Evolutionary conservation across 1,284 basidiomycete species (phyloP).

Genomic region (Boletus austroedulis): DNA sequence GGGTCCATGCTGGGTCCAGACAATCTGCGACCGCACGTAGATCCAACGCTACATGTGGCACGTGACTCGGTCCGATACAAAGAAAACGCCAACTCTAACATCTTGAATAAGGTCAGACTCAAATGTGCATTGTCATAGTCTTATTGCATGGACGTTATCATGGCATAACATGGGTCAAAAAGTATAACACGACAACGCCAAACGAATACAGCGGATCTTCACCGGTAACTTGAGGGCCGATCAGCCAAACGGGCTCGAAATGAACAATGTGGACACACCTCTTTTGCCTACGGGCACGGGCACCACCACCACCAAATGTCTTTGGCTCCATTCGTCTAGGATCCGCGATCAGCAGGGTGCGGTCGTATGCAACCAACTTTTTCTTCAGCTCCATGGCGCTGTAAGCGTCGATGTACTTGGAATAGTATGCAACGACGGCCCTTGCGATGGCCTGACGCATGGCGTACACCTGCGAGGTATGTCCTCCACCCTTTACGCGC

Average conservation of each 20-base stretch:
- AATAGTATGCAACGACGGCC: slow-evolving; percentile 97
- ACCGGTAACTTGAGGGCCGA: slow-evolving; percentile 74
- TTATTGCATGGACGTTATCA: slow-evolving; percentile 44
- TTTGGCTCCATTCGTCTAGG: slow-evolving; percentile 99
- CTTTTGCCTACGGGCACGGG: slow-evolving; percentile 95
- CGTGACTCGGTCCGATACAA: slow-evolving; percentile 13
- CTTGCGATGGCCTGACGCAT: slow-evolving; percentile 99
- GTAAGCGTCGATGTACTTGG: slow-evolving; percentile 98
- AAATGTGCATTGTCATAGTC: slow-evolving; percentile 14
- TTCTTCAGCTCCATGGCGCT: slow-evolving; percentile 97
- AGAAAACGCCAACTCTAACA: too few species aligned
- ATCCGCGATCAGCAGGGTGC: slow-evolving; percentile 95
- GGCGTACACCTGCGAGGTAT: slow-evolving; percentile 98
- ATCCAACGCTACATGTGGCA: slow-evolving; percentile 3
- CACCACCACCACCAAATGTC: slow-evolving; percentile 98
- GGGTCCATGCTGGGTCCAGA: slow-evolving; percentile 22
- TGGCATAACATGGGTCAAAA: slow-evolving; percentile 43
- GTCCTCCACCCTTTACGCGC: slow-evolving; percentile 98
- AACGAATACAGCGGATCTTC: slow-evolving; percentile 41
- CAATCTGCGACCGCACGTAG: neutral
- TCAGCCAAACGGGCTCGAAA: slow-evolving; percentile 12
- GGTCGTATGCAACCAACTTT: slow-evolving; percentile 92
- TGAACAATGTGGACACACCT: slow-evolving; percentile 49
- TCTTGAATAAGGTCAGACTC: too few species aligned
- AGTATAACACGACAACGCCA: slow-evolving; percentile 45